Conservation (phyloP, 371 early-diverging fungal genomes). For the Saksenaea oblongispora region DNA sequence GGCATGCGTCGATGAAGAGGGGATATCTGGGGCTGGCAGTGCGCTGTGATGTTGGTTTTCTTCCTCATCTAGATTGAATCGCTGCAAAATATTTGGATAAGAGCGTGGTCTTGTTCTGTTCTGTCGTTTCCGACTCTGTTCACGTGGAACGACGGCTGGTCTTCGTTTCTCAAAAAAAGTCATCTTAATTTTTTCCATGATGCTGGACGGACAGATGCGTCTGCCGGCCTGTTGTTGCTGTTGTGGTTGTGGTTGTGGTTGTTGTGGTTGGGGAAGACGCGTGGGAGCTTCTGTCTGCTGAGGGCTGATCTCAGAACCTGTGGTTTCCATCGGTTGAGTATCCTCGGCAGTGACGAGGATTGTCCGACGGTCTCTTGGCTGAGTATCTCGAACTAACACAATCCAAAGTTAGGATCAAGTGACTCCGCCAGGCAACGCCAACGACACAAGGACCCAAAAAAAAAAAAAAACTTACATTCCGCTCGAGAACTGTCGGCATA, state of each 20-base stretch:
- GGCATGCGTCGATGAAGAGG: constrained; percentile 4
- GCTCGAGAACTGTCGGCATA: not conserved
- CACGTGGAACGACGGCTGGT: constrained; percentile 13
- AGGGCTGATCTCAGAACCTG: not conserved
- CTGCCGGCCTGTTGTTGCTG: constrained; percentile 11
- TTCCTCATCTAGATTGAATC: constrained; percentile 14
- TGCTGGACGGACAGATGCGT: constrained; percentile 17
- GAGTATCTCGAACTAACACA: constrained; percentile 16
- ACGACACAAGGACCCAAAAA: not conserved
- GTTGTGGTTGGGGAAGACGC: not conserved
- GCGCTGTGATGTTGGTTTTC: not conserved
- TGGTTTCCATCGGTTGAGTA: not conserved
- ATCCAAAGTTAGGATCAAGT: not conserved
- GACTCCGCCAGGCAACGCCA: not conserved
- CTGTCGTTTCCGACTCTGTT: constrained; percentile 20
- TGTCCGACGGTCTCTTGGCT: constrained; percentile 25
- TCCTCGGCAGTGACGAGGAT: constrained; percentile 15
- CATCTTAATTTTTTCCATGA: constrained; percentile 43
- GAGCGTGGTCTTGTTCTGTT: constrained; percentile 34
- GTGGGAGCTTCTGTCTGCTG: not conserved
- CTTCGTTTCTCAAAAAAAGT: constrained; percentile 46
- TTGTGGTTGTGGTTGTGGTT: too few species aligned
- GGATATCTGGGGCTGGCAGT: not conserved
- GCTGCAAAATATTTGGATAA: constrained; percentile 32
- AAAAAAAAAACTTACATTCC: not conserved